Percentiles rank a stretch among this genome's conserved stretches.
These are phyloP conservation scores for Ramaria sp. DNA, from an alignment of 768 basidiomycete species.

Conservation along the genomic window DNA sequence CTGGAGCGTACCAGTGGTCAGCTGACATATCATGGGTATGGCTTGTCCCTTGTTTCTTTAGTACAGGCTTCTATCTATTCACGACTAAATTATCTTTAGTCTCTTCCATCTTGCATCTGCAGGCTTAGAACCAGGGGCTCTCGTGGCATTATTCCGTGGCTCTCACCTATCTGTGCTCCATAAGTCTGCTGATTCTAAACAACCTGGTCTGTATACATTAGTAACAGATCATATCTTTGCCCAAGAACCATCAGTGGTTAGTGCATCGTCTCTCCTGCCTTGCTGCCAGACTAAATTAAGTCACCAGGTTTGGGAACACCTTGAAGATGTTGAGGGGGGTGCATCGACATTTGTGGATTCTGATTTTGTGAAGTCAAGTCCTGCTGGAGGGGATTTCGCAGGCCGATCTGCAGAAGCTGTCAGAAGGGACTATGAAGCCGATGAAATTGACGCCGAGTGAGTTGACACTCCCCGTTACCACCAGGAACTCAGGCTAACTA, in stretches of 20 bases:
- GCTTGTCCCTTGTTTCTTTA: not conserved
- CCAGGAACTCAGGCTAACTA: not conserved
- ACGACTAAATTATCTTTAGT: not conserved
- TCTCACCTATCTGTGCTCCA: conserved; percentile 85
- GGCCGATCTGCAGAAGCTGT: conserved; percentile 48
- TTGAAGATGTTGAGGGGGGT: conserved; percentile 80
- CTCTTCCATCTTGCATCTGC: conserved; percentile 62
- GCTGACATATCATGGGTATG: conserved; percentile 67
- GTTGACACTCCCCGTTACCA: conserved; percentile 18
- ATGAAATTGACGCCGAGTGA: conserved; percentile 40
- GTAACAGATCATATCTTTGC: conserved; percentile 80
- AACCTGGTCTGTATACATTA: conserved; percentile 56
- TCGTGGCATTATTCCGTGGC: conserved; percentile 85
- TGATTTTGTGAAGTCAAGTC: conserved; percentile 48
- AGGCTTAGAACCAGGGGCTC: conserved; percentile 32
- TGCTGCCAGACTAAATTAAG: not conserved
- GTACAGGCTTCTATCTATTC: not conserved
- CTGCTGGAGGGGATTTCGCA: conserved; percentile 73
- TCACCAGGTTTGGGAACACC: conserved; percentile 57
- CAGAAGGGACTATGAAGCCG: conserved; percentile 3
- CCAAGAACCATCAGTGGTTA: conserved; percentile 61
- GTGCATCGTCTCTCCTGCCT: not conserved
- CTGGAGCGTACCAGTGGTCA: conserved; percentile 68
- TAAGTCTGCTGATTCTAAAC: conserved; percentile 30
- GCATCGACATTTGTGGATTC: conserved; percentile 72